Percentiles rank a stretch among this genome's conserved stretches.
These are phyloP conservation scores for Zygotorulaspora mrakii DNA, from an alignment of 1,139 yeast genomes.

Conservation along the genomic window DNA sequence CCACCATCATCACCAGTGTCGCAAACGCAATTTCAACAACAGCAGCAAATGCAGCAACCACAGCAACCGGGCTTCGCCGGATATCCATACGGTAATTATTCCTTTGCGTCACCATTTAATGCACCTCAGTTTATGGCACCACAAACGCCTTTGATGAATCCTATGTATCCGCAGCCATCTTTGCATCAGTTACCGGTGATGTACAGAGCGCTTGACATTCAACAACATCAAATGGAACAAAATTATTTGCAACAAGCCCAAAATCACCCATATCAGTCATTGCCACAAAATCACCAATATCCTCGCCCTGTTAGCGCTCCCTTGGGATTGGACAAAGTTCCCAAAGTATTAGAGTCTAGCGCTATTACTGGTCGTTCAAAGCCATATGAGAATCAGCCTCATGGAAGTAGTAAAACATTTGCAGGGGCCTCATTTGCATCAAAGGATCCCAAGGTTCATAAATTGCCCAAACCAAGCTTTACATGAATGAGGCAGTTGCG, in stretches of 20 bases:
- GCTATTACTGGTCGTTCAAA: constrained; percentile 5
- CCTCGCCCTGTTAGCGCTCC: constrained; percentile 7
- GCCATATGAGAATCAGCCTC: constrained; percentile 8
- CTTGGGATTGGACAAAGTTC: constrained; percentile 1
- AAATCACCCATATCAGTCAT: constrained; percentile 5
- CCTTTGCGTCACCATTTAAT: constrained; percentile 13
- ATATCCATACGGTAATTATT: constrained; percentile 17
- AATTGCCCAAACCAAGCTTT: constrained; percentile 32
- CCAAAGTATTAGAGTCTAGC: constrained; percentile 5
- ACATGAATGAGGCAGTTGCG: constrained; percentile 15
- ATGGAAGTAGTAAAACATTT: constrained; percentile 18
- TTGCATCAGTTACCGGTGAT: constrained; percentile 13
- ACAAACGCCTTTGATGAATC: constrained; percentile 14
- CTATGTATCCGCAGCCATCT: constrained; percentile 16
- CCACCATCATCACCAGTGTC: constrained; percentile 10
- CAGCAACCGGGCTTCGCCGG: constrained; percentile 9
- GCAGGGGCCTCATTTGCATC: constrained; percentile 38
- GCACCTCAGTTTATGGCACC: constrained; percentile 17
- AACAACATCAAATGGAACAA: constrained; percentile 13
- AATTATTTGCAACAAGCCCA: constrained; percentile 12
- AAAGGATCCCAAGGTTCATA: constrained; percentile 30
- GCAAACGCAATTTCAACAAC: constrained; percentile 8
- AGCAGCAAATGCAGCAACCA: constrained; percentile 12
- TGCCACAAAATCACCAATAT: constrained; percentile 9
- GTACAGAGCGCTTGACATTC: constrained; percentile 17